These are phyloP conservation scores for Termitomyces sp. DNA, from an alignment of 768 basidiomycete genomes.

Conservation along the genomic window DNA sequence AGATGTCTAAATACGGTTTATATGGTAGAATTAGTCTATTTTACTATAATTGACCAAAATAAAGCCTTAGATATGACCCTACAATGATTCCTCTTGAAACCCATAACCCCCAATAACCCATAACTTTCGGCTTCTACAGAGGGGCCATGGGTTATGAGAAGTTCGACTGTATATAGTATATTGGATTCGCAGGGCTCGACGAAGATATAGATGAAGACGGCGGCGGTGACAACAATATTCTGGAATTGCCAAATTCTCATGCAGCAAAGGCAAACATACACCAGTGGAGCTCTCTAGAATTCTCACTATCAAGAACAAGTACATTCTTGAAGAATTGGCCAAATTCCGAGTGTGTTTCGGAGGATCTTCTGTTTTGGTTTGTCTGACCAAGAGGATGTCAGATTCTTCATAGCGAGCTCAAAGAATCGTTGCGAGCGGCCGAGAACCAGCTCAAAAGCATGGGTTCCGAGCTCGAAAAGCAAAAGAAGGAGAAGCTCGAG, in stretches of 20 bases:
- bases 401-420: conserved; percentile 65
- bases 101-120: no score
- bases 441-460: conserved; percentile 54
- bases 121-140: no score
- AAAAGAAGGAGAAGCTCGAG: conserved; percentile 88
- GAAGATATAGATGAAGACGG: conserved; percentile 61
- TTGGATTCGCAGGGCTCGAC: conserved; percentile 91
- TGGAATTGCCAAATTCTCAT: conserved; percentile 83
- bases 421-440: conserved; percentile 53
- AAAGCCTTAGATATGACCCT: no score
- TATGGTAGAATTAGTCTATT: no score
- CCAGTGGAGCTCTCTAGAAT: conserved; percentile 81
- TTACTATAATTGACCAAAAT: no score
- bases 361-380: not conserved
- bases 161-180: no score
- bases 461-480: conserved; percentile 66
- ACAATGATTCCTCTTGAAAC: no score
- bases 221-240: conserved; percentile 28
- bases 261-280: conserved; percentile 74
- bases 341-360: conserved; percentile 66
- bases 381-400: not conserved
- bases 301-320: conserved; percentile 90
- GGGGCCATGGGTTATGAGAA: no score
- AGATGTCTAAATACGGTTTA: no score
- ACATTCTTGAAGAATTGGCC: conserved; percentile 87